phyloP scores from a whole-genome alignment of 2,329 filamentous ascomycete species.

The Eutypa lata region DNA sequence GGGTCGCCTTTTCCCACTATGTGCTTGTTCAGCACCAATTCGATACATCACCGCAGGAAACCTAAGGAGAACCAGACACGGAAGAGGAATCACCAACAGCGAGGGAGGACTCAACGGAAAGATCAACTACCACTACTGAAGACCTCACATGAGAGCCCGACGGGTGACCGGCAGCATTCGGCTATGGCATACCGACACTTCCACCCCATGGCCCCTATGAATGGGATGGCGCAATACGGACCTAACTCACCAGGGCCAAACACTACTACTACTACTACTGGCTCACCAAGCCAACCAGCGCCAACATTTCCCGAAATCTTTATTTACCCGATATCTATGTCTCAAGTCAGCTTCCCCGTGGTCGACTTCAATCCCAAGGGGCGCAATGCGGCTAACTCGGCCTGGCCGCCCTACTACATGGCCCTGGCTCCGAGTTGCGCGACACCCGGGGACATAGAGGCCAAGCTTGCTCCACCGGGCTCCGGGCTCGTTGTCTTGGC shows the following conservation, averaged over 20 bases:
- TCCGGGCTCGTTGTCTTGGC: constrained; percentile 10
- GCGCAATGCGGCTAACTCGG: not conserved
- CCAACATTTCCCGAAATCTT: constrained; percentile 9
- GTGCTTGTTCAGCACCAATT: not conserved
- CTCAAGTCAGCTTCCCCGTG: constrained; percentile 22
- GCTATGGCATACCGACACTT: not conserved
- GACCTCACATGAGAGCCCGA: not conserved
- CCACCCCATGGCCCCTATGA: not conserved
- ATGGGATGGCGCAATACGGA: not conserved
- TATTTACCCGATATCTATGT: constrained; percentile 17
- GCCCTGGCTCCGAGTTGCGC: constrained; percentile 15
- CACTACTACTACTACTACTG: no score
- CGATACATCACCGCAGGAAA: not conserved
- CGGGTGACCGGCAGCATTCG: not conserved
- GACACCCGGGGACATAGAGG: constrained; percentile 14
- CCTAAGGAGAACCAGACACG: not conserved
- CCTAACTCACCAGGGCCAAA: not conserved
- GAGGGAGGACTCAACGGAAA: not conserved
- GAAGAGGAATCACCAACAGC: not conserved
- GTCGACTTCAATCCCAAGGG: constrained; percentile 19
- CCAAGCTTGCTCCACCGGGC: constrained; percentile 9
- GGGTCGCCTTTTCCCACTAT: not conserved
- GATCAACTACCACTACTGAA: not conserved
- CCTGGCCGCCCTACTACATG: constrained; percentile 15
- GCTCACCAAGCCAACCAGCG: not conserved